Base-by-base conservation (phyloP, 2,329 filamentous ascomycete genomes). In the Elsinoe australis region DNA sequence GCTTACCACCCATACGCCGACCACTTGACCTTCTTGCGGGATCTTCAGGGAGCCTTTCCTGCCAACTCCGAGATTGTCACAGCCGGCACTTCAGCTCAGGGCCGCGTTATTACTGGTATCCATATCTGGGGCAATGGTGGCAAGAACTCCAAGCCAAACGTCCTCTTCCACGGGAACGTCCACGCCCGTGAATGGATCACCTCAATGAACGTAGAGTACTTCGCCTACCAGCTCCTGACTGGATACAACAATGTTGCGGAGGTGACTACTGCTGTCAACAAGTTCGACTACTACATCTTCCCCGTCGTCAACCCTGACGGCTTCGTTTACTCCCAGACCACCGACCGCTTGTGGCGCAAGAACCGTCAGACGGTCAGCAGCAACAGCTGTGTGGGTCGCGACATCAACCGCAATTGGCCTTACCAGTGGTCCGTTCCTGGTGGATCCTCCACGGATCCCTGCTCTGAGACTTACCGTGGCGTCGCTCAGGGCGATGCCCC, bases 261-360 rank as follows among this genome's bases (percentile, higher is more conserved):
- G 8, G 52, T 53, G 45, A 52, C 52, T 3, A 29, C 50, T 10
- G 52, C 54, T 9, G 32, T 56, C 34, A 46, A 58, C 51, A 46
- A 51, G 29, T 58, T 53, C 49, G 52, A 58, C 26, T 49, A 56
- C 46, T 56, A 55, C 47, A 53, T 58, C 52, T 44, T 58, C 21
- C 55, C 55, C 3, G 45, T 58, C 15, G 55, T 56, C 35, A 58
- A 58, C 33, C 55, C 51, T 3, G 34, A 55, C 74, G 75, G 78
- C 17, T 82, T 82, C 57, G 66, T 75, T 19, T 80, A 75, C 62
- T 72, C 73, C 0, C 76, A 80, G 56, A 75, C 69, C 2, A 70
- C 58, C 4, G 65, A 80, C 57, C 73, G 79, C 12, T 56, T 82
- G 46, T 82, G 79, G 79, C 75, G 78, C 52, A 80, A 81, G 65